Evolutionary conservation across 306 rosid species (phyloP).

Genomic region (Citrullus colocynthis): DNA sequence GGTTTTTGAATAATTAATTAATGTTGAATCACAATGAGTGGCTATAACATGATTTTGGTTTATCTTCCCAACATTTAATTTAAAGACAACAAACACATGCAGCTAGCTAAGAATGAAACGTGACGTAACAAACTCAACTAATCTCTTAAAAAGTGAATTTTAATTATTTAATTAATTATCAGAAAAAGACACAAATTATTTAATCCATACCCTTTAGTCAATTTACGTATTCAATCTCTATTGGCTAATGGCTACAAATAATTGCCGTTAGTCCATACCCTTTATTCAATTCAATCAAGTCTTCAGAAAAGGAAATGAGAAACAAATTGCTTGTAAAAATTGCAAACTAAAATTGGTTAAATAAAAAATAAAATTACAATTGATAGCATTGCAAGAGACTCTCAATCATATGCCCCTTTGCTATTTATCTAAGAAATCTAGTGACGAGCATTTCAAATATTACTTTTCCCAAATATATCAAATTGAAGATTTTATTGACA

Average conservation of each 20-base stretch:
- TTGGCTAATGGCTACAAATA: background rate
- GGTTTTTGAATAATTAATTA: background rate
- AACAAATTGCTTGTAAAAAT: background rate
- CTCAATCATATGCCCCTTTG: no score
- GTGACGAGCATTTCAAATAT: no score
- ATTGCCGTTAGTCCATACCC: background rate
- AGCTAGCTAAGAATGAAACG: background rate
- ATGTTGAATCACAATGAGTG: background rate
- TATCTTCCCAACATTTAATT: background rate
- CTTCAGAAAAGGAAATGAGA: background rate
- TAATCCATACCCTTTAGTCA: background rate
- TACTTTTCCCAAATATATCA: no score
- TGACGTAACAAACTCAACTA: slow-evolving; percentile 1
- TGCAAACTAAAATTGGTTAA: background rate
- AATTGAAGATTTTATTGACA: no score
- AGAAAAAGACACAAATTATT: background rate
- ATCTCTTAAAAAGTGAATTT: background rate
- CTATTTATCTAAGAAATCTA: no score
- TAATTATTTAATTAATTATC: background rate
- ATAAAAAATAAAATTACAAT: background rate
- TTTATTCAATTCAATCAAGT: background rate
- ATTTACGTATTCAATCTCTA: background rate
- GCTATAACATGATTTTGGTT: background rate
- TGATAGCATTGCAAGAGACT: no score
- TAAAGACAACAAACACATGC: background rate